Conservation (phyloP, 352 stramenopile species). For the Pythium aphanidermatum region DNA sequence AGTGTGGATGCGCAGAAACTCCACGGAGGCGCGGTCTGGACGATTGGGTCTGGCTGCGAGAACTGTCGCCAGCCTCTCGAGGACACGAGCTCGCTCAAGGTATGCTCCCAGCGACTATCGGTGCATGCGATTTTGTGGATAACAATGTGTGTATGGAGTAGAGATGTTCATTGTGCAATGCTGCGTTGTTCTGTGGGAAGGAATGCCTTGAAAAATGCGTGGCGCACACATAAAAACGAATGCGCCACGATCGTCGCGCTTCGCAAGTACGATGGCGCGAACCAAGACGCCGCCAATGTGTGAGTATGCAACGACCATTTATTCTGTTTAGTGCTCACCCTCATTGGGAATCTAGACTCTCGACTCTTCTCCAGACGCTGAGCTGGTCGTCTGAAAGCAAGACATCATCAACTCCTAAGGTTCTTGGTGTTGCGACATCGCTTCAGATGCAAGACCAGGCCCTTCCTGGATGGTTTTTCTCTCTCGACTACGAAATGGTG, state of each 20-base stretch:
- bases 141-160: no score
- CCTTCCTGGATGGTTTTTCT: constrained; percentile 69
- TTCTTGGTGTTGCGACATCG: constrained; percentile 44
- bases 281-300: constrained; percentile 2
- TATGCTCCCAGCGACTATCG: no score
- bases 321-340: no score
- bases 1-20: constrained; percentile 29
- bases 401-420: constrained; percentile 27
- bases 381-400: constrained; percentile 32
- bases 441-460: constrained; percentile 33
- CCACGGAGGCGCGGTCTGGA: constrained; percentile 69
- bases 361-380: constrained; percentile 30
- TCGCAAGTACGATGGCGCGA: constrained; percentile 17
- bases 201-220: constrained; percentile 57
- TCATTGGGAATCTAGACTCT: no score
- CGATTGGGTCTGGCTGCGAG: constrained; percentile 51
- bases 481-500: constrained; percentile 44
- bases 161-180: constrained; percentile 54
- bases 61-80: constrained; percentile 42
- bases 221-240: constrained; percentile 53
- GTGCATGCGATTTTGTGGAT: no score
- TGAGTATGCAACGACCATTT: no score
- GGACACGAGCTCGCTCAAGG: constrained; percentile 43
- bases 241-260: constrained; percentile 55
- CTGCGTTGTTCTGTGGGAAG: constrained; percentile 54